phyloP scores from a whole-genome alignment of 2,329 filamentous ascomycete species.

The Fusarium sacchari region DNA sequence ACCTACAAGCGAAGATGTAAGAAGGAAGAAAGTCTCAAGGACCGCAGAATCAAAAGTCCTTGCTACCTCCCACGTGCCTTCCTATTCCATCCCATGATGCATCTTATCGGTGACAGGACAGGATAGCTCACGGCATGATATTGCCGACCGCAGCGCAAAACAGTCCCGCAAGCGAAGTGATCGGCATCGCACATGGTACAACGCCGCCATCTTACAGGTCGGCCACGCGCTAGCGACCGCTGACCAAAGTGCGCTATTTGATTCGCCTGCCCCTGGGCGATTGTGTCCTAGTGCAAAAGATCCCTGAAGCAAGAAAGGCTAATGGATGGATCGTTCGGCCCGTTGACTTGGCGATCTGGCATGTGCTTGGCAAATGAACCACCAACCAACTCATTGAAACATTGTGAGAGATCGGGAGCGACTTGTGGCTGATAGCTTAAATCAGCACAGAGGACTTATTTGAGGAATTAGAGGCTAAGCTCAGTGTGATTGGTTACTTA shows the following conservation, averaged over 20 bases:
- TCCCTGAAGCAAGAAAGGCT: background rate
- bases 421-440: no score
- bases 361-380: background rate
- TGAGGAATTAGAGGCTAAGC: rapidly evolving
- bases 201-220: conserved; percentile 14
- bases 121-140: conserved; percentile 17
- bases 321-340: background rate
- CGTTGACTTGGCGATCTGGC: conserved; percentile 3
- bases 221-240: background rate
- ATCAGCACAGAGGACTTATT: no score
- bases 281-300: background rate
- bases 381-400: background rate
- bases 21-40: background rate
- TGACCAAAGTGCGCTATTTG: background rate
- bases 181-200: conserved; percentile 29
- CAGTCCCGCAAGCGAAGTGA: background rate
- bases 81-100: background rate
- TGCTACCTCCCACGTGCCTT: background rate
- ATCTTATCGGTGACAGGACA: conserved; percentile 12
- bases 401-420: no score
- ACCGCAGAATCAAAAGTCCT: background rate
- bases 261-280: conserved; percentile 10
- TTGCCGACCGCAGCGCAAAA: conserved; percentile 1
- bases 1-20: background rate
- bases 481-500: background rate